Base-by-base conservation (phyloP, 2,329 filamentous ascomycete species). In the Cladosporium sp. region DNA sequence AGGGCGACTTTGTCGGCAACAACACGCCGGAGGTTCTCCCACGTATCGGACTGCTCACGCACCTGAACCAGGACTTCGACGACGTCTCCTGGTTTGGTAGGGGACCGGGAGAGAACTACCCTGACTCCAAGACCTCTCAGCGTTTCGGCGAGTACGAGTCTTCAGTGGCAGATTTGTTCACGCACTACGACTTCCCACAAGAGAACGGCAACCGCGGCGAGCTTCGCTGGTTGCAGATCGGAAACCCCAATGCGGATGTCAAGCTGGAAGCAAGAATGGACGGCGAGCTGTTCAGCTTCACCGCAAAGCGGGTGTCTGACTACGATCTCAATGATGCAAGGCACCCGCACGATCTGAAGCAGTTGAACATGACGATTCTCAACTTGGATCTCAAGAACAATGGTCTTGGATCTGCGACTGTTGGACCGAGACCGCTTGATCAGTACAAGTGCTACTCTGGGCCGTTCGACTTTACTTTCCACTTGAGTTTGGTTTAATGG, bases 111-210 rank as follows among this genome's bases (percentile, higher is more conserved):
- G 82, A 86, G 64, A 78, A 75, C 3, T 88, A 86, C 67, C 67
- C 70, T 9, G 84, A 87, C 67, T 83, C 79, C 64, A 83, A 84
- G 52, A 57, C 68, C 8, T 75, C 78, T 2, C 79, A 83, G 57
- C 69, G 67, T 3, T 59, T 79, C 0, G 81, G 78, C 1, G 69
- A 79, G 35, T 80, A 72, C 64, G 62, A 60, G 0, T 57, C 62
- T n/a, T 57, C 58, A 1, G 66, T 82, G 1, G 67, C 70, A 0
- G 72, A 76, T 0, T 69, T 86, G 27, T 75, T 77, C 55, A 75
- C 75, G 0, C 69, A 73, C 1, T 86, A 85, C 60, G 83, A 86
- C 18, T 79, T 81, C 12, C 83, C 83, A 0, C 83, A 86, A 62
- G 83, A 86, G 59, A 79, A 77, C 36, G 80, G 81, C 1, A 86